phyloP scores from a whole-genome alignment of 2,329 filamentous ascomycete genomes.

The Purpureocillium takamizusanense region DNA sequence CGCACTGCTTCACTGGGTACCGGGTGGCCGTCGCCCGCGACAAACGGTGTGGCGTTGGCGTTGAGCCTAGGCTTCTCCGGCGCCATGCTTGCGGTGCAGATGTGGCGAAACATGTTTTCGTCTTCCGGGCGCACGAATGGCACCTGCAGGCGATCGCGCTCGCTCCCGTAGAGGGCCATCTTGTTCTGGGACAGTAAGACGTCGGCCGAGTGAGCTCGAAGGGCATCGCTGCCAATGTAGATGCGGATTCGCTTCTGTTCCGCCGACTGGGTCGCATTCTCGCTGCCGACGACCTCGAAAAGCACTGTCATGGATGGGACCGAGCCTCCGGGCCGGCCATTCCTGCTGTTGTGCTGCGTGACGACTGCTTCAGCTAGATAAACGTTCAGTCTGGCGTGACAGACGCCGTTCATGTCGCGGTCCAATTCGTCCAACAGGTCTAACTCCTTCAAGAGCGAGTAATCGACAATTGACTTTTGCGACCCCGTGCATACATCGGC shows the following conservation, averaged over 20 bases:
- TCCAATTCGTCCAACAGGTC: slow-evolving; percentile 59
- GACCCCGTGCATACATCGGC: slow-evolving; percentile 90
- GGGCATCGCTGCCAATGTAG: slow-evolving; percentile 80
- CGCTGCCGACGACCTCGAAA: slow-evolving; percentile 62
- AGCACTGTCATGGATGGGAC: slow-evolving; percentile 73
- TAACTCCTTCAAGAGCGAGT: slow-evolving; percentile 64
- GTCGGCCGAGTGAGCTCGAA: slow-evolving; percentile 81
- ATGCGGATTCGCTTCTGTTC: slow-evolving; percentile 64
- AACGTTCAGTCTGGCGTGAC: slow-evolving; percentile 67
- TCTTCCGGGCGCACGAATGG: slow-evolving; percentile 90
- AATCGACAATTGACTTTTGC: slow-evolving; percentile 75
- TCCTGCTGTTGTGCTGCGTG: slow-evolving; percentile 63
- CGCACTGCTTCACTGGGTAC: slow-evolving; percentile 4
- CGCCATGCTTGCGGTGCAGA: slow-evolving; percentile 53
- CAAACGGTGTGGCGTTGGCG: slow-evolving; percentile 35
- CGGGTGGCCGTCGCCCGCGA: slow-evolving; percentile 22
- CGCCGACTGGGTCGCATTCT: slow-evolving; percentile 24
- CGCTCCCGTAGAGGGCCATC: slow-evolving; percentile 78
- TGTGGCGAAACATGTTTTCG: slow-evolving; percentile 67
- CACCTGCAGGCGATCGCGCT: slow-evolving; percentile 77
- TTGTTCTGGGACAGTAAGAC: slow-evolving; percentile 87
- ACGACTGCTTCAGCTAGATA: slow-evolving; percentile 89
- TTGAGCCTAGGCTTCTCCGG: slow-evolving; percentile 52
- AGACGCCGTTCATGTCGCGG: slow-evolving; percentile 54
- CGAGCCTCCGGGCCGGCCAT: slow-evolving; percentile 55